phyloP scores from a whole-genome alignment of 352 stramenopile species.

The Phytopythium kandeliae region DNA sequence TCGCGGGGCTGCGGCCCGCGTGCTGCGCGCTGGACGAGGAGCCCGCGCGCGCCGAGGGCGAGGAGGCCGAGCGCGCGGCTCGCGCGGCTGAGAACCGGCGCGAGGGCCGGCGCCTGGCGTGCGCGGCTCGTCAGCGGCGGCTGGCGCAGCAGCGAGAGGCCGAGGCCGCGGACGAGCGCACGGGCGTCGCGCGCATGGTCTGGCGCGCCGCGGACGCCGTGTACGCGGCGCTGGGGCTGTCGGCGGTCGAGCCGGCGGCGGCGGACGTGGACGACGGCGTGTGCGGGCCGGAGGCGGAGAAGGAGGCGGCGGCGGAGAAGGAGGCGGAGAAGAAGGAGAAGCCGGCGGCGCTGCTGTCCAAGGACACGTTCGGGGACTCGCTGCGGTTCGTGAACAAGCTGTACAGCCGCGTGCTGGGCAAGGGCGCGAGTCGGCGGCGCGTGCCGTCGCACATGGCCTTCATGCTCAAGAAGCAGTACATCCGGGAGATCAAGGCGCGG shows the following conservation, averaged over 20 bases:
- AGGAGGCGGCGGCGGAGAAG: neutral
- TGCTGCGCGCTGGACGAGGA: slow-evolving; percentile 49
- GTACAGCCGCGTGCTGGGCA: slow-evolving; percentile 88
- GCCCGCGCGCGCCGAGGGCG: slow-evolving; percentile 11
- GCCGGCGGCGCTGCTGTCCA: slow-evolving; percentile 47
- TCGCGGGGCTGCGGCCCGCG: slow-evolving; percentile 31
- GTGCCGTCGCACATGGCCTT: slow-evolving; percentile 95
- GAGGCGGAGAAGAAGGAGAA: slow-evolving; percentile 9
- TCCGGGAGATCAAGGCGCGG: slow-evolving; percentile 87
- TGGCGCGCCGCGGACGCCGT: slow-evolving; percentile 5
- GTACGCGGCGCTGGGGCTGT: slow-evolving; percentile 27
- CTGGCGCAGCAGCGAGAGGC: slow-evolving; percentile 24
- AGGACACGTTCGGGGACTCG: slow-evolving; percentile 91
- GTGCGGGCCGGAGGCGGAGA: slow-evolving; percentile 18
- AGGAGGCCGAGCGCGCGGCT: slow-evolving; percentile 26
- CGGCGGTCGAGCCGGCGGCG: slow-evolving; percentile 28
- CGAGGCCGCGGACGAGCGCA: slow-evolving; percentile 16
- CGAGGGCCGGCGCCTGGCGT: slow-evolving; percentile 57
- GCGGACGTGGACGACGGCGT: slow-evolving; percentile 64
- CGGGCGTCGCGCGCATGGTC: slow-evolving; percentile 4
- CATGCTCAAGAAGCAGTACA: slow-evolving; percentile 83
- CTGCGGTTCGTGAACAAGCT: slow-evolving; percentile 91
- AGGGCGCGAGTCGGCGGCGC: slow-evolving; percentile 51
- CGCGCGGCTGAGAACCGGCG: no score
- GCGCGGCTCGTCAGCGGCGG: slow-evolving; percentile 52